Conservation (phyloP, 129 eudicot species). For the Gnaphalium uliginosum region DNA sequence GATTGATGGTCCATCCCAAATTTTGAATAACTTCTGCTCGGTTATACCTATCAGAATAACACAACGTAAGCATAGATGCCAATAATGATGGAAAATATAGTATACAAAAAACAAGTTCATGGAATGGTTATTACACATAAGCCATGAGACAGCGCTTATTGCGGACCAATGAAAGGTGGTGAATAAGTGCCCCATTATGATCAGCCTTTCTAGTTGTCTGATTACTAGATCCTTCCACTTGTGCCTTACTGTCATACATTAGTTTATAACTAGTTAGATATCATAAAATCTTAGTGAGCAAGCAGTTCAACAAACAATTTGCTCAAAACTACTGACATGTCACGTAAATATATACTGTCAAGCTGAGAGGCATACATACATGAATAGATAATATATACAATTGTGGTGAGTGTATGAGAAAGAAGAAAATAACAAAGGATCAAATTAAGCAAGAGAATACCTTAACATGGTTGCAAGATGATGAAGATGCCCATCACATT, state of each 20-base stretch:
- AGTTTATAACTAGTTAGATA: not conserved
- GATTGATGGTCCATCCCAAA: constrained; percentile 81
- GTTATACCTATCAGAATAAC: constrained; percentile 53
- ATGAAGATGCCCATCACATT: constrained; percentile 60
- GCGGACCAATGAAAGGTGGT: constrained; percentile 89
- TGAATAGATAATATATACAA: not conserved
- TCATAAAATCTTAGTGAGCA: not conserved
- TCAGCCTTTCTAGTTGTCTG: constrained; percentile 66
- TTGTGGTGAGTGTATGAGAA: not conserved
- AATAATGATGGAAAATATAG: constrained; percentile 4
- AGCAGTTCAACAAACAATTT: not conserved
- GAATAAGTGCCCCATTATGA: constrained; percentile 86
- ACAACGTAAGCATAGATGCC: constrained; percentile 20
- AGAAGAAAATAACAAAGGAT: no score
- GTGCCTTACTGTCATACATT: constrained; percentile 49
- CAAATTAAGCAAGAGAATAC: constrained; percentile 37
- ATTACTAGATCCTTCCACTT: constrained; percentile 60
- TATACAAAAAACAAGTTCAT: not conserved
- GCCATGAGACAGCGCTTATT: constrained; percentile 99
- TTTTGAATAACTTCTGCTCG: constrained; percentile 76
- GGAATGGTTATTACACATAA: constrained; percentile 57
- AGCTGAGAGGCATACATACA: not conserved
- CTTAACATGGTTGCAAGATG: constrained; percentile 66
- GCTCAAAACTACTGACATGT: not conserved
- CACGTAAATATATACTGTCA: not conserved